These are phyloP conservation scores for Lactifluus volemus DNA, from an alignment of 768 basidiomycete genomes.

Conservation along the genomic window DNA sequence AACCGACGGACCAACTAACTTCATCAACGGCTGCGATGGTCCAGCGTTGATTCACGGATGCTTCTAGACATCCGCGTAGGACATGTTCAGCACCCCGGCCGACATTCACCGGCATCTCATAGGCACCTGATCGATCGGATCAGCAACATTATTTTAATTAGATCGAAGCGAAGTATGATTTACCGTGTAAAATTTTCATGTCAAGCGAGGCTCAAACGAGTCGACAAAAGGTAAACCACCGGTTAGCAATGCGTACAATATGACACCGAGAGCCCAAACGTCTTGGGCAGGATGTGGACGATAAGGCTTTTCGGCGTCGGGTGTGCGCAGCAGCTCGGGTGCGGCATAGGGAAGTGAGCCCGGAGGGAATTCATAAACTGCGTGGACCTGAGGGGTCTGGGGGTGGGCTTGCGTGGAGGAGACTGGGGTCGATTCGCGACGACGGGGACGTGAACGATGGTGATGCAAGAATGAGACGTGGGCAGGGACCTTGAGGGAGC, in stretches of 20 bases:
- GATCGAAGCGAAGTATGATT: constrained; percentile 23
- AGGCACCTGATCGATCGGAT: constrained; percentile 40
- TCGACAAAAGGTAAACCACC: constrained; percentile 86
- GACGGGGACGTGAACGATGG: constrained; percentile 38
- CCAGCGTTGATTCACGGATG: constrained; percentile 57
- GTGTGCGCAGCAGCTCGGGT: constrained; percentile 74
- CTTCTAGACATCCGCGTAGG: constrained; percentile 72
- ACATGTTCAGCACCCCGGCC: constrained; percentile 59
- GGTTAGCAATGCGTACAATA: constrained; percentile 78
- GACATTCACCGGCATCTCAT: constrained; percentile 46
- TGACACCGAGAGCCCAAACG: constrained; percentile 91
- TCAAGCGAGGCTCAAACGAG: constrained; percentile 82
- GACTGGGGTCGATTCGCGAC: constrained; percentile 38
- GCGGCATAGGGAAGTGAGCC: constrained; percentile 90
- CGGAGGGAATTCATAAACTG: constrained; percentile 45
- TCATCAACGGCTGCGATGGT: constrained; percentile 74
- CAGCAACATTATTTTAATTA: constrained; percentile 16
- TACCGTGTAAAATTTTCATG: constrained; percentile 89
- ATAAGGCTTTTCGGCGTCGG: constrained; percentile 31
- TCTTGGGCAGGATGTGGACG: constrained; percentile 70
- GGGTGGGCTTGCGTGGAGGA: constrained; percentile 27
- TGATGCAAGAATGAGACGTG: constrained; percentile 30
- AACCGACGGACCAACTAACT: constrained; percentile 73
- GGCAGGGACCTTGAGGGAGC: constrained; percentile 14
- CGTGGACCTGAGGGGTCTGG: constrained; percentile 25